Evolutionary conservation across 1,139 yeast genomes (phyloP), one percentile per base, ranked within the genome.

Genomic region (Candida freyschussii): DNA sequence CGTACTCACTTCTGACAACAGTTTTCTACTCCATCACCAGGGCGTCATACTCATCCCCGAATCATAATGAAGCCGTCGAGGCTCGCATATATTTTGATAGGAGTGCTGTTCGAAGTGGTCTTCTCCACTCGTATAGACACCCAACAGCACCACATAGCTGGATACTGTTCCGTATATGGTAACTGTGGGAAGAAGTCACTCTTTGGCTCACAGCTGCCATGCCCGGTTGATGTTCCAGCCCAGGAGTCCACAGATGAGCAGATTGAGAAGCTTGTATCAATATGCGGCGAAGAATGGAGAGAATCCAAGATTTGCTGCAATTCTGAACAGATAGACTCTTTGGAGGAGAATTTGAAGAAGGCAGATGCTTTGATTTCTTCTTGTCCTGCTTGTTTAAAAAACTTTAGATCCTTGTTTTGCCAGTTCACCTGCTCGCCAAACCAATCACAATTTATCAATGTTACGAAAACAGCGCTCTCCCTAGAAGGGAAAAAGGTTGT

Each of bases 311-410:
- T 71, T 2, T 79, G 87, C 50, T 79, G 87, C 46, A 64, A 71
- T 19, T 34, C 53, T n/a, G 65, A 55, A 14, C 86, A 78, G 50
- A 62, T 76, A 10, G 45, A 49, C 3, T 59, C 60, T 22, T 54
- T 80, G 29, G 62, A 62, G 41, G 58, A 57, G 24, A 83, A 79
- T 52, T 61, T 91, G 37, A 75, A 78, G 46, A 76, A 75, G 42
- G 95, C 83, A 0, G 93, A 82, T 40, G 75, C 86, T 0, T 59
- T 91, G 24, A 81, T 91, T 25, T 75, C 94, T 16, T 83, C 96
- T 5, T 91, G 98, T 56, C 97, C 97, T 2, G 97, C 98, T 0
- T 91, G 98, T 56, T 69, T 74, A 39, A 77, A 76, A 59, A 91
- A 91, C 62, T 89, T 91, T 57, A 76, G 77, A 50, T 83, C 81